A percentile compares a stretch with the other conserved stretches of the same genome.
These are phyloP conservation scores for Brassica rapa DNA, from an alignment of 345 rosid species.

Conservation along the genomic window DNA sequence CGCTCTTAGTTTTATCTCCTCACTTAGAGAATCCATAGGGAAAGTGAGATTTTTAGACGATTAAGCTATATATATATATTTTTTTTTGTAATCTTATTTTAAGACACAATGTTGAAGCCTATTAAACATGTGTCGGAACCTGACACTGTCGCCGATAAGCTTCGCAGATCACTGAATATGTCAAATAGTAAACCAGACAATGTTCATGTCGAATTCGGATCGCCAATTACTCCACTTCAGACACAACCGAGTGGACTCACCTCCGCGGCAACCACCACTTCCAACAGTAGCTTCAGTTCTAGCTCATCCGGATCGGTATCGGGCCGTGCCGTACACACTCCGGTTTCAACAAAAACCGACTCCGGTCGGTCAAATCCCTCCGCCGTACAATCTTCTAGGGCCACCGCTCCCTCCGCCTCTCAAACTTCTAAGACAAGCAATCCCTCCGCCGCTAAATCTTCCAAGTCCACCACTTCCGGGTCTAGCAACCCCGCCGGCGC, in stretches of 20 bases:
- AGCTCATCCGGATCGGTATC: constrained; percentile 83
- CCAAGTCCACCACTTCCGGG: neutral
- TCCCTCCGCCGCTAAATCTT: neutral
- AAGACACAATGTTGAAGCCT: constrained; percentile 13
- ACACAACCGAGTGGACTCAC: constrained; percentile 46
- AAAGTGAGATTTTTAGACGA: neutral
- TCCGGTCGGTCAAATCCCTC: constrained; percentile 29
- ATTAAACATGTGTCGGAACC: neutral
- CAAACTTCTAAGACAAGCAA: neutral
- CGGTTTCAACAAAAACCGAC: constrained; percentile 40
- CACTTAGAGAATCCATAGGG: neutral
- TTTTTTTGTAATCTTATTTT: neutral
- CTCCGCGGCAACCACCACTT: constrained; percentile 37
- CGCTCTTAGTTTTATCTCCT: constrained; percentile 20
- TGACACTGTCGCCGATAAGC: constrained; percentile 43
- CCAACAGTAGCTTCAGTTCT: constrained; percentile 62
- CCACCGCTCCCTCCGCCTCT: neutral
- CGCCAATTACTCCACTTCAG: constrained; percentile 87
- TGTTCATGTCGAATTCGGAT: constrained; percentile 71
- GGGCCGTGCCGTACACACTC: constrained; percentile 44
- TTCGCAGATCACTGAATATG: constrained; percentile 54
- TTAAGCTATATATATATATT: constrained; percentile 6
- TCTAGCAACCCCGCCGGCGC: neutral
- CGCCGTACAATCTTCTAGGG: neutral
- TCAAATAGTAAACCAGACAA: constrained; percentile 73